phyloP scores from a whole-genome alignment of 768 basidiomycete species.

The Baorangia bicolor region DNA sequence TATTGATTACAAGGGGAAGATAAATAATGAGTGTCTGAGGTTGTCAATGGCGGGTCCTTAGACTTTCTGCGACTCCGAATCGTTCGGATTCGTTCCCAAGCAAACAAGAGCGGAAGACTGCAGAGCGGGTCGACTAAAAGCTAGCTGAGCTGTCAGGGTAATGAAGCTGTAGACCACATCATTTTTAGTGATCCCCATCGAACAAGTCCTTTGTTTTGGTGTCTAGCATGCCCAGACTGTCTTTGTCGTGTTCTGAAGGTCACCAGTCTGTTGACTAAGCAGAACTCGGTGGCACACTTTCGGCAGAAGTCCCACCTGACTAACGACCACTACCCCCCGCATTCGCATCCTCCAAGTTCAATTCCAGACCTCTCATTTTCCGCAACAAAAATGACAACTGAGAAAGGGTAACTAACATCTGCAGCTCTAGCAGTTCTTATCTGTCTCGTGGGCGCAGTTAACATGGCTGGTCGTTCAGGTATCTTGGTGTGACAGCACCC shows the following conservation, averaged over 20 bases:
- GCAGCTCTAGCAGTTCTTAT: conserved; percentile 4
- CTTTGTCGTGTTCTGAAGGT: background rate
- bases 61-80: no score
- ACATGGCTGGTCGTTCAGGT: conserved; percentile 41
- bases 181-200: no score
- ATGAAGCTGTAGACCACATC: no score
- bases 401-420: conserved; percentile 36
- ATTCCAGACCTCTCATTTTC: conserved; percentile 1
- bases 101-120: no score
- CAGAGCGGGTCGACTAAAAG: no score
- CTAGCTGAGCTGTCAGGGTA: no score
- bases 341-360: conserved; percentile 9
- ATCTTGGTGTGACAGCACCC: conserved; percentile 81
- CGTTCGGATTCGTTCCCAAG: no score
- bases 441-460: conserved; percentile 4
- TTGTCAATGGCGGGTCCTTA: no score
- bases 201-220: background rate
- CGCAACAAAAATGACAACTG: conserved; percentile 38
- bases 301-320: conserved; percentile 15
- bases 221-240: no score
- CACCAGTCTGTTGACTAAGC: conserved; percentile 25
- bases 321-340: conserved; percentile 13
- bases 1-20: no score
- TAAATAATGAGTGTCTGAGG: no score
- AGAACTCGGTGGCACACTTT: conserved; percentile 14